Percentiles rank a stretch among this genome's conserved stretches.
Evolutionary conservation across 805 yeast species (phyloP).

Genomic region (Saturnispora saitoi): DNA sequence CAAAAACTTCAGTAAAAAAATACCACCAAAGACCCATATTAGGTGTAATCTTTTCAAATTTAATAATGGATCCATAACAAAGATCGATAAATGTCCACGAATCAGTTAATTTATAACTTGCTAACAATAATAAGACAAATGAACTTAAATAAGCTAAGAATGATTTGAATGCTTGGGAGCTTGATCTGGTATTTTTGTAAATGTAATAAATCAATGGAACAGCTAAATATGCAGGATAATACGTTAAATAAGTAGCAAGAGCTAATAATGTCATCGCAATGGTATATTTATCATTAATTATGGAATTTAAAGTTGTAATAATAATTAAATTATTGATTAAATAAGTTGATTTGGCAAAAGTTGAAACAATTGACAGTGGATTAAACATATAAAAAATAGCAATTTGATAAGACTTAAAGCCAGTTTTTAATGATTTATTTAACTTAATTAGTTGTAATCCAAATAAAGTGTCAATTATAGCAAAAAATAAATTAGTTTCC

Average conservation of each 20-base stretch:
- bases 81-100: constrained; percentile 41
- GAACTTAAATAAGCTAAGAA: constrained; percentile 23
- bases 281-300: constrained; percentile 32
- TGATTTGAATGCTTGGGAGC: constrained; percentile 18
- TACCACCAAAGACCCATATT: constrained; percentile 99
- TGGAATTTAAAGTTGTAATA: constrained; percentile 37
- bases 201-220: constrained; percentile 43
- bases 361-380: constrained; percentile 67
- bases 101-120: constrained; percentile 33
- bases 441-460: constrained; percentile 46
- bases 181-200: constrained; percentile 6
- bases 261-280: constrained; percentile 48
- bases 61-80: constrained; percentile 49
- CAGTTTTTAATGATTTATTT: constrained; percentile 31
- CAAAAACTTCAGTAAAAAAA: constrained; percentile 91
- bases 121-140: constrained; percentile 24
- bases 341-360: constrained; percentile 60
- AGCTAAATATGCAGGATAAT: constrained; percentile 51
- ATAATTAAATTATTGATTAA: constrained; percentile 53
- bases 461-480: constrained; percentile 49
- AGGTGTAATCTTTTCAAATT: constrained; percentile 68
- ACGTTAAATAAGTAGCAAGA: constrained; percentile 53
- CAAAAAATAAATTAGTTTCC: constrained; percentile 37
- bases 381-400: constrained; percentile 61
- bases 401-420: constrained; percentile 17